Evolutionary conservation across 345 rosid genomes (phyloP).

Genomic region (Arabidopsis suecica): DNA sequence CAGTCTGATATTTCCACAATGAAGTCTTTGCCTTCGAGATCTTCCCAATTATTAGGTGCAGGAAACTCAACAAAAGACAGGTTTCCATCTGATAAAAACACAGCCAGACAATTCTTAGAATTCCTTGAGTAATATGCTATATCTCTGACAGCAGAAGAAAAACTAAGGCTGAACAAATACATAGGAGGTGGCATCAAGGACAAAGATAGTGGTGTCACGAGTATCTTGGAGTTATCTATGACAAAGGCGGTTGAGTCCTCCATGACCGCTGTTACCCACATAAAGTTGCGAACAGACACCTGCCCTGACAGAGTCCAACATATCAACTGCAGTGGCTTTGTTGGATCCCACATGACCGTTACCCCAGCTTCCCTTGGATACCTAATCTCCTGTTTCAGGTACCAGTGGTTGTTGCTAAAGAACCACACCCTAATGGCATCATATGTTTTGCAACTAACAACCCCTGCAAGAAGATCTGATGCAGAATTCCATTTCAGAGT

Average conservation of each 20-base stretch:
- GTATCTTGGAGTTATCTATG: constrained; percentile 75
- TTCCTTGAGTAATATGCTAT: constrained; percentile 64
- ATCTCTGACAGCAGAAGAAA: constrained; percentile 68
- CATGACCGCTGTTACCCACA: constrained; percentile 78
- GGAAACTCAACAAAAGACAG: constrained; percentile 85
- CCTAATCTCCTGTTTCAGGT: constrained; percentile 83
- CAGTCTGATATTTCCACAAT: constrained; percentile 59
- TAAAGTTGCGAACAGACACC: constrained; percentile 66
- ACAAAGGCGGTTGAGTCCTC: constrained; percentile 84
- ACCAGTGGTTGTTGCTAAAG: constrained; percentile 94
- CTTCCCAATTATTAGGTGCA: constrained; percentile 69
- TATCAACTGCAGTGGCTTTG: constrained; percentile 76
- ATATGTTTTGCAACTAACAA: constrained; percentile 63
- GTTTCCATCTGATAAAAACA: constrained; percentile 70
- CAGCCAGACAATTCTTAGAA: constrained; percentile 71
- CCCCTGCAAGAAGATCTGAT: constrained; percentile 85
- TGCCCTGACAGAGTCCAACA: constrained; percentile 87
- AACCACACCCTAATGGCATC: constrained; percentile 80
- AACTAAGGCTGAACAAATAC: constrained; percentile 72
- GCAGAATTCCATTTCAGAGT: constrained; percentile 86
- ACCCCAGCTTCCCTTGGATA: constrained; percentile 65
- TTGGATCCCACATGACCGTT: constrained; percentile 94
- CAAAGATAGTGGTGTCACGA: constrained; percentile 78
- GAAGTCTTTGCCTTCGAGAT: constrained; percentile 76
- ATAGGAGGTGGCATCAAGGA: constrained; percentile 94